phyloP scores from a whole-genome alignment of 148 eudicot genomes.

The Agrostemma githago region DNA sequence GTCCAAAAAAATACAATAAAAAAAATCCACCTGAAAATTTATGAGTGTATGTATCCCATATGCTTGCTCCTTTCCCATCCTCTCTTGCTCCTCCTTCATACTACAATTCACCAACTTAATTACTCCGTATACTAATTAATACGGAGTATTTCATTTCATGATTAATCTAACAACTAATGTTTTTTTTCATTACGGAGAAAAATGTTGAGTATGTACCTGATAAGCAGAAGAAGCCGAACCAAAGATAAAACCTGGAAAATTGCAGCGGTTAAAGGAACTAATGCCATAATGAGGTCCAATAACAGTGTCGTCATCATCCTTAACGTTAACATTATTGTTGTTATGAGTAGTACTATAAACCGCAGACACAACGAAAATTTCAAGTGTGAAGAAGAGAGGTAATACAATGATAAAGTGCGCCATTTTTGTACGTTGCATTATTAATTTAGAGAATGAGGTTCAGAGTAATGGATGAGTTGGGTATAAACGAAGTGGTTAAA shows the following conservation, averaged over 20 bases:
- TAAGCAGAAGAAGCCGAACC: slow-evolving; percentile 18
- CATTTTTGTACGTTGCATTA: not conserved
- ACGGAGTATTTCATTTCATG: too few species aligned
- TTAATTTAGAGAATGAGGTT: not conserved
- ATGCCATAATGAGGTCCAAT: slow-evolving; percentile 9
- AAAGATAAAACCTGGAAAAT: slow-evolving; percentile 6
- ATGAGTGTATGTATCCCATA: slow-evolving; percentile 26
- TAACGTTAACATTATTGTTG: not conserved
- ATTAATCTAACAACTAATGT: too few species aligned
- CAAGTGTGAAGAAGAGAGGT: not conserved
- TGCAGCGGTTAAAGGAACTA: slow-evolving; percentile 2
- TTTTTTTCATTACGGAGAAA: too few species aligned
- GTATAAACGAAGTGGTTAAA: not conserved
- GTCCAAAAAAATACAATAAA: not conserved
- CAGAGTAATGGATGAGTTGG: too few species aligned
- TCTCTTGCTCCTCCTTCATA: slow-evolving; percentile 8
- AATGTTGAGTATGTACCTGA: not conserved
- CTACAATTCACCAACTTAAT: not conserved
- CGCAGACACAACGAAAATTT: not conserved
- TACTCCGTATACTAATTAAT: too few species aligned
- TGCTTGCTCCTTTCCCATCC: slow-evolving; percentile 16
- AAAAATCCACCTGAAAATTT: slow-evolving; percentile 25
- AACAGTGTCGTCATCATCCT: not conserved
- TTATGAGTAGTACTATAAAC: not conserved
- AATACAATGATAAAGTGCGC: not conserved